phyloP scores from a whole-genome alignment of 139 green algal species.

The Yamagishiella unicocca region DNA sequence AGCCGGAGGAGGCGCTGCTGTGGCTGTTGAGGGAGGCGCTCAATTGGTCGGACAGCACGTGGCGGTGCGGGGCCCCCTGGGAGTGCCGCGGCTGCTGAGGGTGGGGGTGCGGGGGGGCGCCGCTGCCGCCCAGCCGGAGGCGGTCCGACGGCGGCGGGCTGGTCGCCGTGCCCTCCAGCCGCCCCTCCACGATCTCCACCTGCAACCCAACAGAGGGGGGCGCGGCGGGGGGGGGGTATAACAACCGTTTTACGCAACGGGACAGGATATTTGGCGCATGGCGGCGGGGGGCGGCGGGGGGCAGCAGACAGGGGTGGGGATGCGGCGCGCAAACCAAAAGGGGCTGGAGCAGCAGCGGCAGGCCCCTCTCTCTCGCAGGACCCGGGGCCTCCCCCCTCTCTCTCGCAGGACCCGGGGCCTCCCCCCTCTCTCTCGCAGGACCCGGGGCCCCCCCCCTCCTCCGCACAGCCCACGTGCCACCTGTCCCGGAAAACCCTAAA shows the following conservation, averaged over 20 bases:
- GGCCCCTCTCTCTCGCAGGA: background rate
- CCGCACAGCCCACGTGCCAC: too few relatives aligned
- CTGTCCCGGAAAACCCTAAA: too few relatives aligned
- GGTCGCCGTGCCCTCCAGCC: background rate
- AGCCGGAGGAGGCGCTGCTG: background rate
- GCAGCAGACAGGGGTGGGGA: background rate
- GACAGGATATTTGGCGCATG: too few relatives aligned
- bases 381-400: too few relatives aligned
- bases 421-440: too few relatives aligned
- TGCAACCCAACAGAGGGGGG: too few relatives aligned
- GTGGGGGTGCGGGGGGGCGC: background rate
- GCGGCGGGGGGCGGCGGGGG: background rate
- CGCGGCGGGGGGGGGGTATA: too few relatives aligned
- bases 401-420: too few relatives aligned
- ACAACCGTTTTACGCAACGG: too few relatives aligned
- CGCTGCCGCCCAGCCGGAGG: background rate
- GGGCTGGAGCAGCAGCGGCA: background rate
- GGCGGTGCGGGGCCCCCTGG: background rate
- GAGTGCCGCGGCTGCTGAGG: background rate
- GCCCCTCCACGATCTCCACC: slow-evolving; percentile 22
- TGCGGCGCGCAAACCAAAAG: background rate
- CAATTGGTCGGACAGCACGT: background rate
- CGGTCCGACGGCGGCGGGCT: background rate
- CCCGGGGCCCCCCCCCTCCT: too few relatives aligned
- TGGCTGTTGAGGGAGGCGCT: background rate